Evolutionary conservation across 1,284 basidiomycete species (phyloP), one percentile per base, ranked within the genome.

Genomic region (Moesziomyces parantarcticus): DNA sequence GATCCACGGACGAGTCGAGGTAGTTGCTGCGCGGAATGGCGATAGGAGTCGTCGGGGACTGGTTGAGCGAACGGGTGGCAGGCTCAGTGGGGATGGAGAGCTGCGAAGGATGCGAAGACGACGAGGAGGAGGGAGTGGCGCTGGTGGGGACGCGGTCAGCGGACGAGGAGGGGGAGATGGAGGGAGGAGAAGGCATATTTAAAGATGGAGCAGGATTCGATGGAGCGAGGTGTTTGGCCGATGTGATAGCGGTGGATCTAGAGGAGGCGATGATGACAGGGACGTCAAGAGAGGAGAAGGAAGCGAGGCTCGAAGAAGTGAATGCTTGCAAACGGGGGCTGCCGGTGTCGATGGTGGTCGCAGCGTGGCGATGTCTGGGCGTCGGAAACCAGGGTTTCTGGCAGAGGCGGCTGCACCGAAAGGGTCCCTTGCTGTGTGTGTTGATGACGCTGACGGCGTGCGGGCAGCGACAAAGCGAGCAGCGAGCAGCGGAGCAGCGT

Each of bases 21-120:
- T 23, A 42, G 56, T 23, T 25, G n/a, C 20, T 43, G 21, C 18
- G 29, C 3, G 29, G 42, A 29, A 14, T 23, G 45, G 43, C 45
- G 23, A 42, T 58, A n/a, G 58, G 65, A 3, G 65, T 68, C 23
- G 65, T 68, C 20, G 65, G 65, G 22, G 65, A 68, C n/a, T 47
- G 41, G 25, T 42, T 39, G 10, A 50, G 20, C 20, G n/a, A 23
- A 1, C 42, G 23, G 1, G 39, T 20, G 11, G 50, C 41, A 3
- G 61, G 22, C 3, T 34, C 26, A 22, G 45, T 26, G 40, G 64
- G 65, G 50, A 68, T 62, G 32, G 65, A 39, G 20, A 67, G 50
- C 14, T 39, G 34, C 23, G 42, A 50, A 26, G 65, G 58, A 26
- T 50, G 58, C 29, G 32, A 42, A 8, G 42, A 40, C 6, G 59